Percentiles rank a stretch among this genome's conserved stretches.
These are phyloP conservation scores for Pseudocercospora pini-densiflorae DNA, from an alignment of 2,329 filamentous ascomycete species.

Conservation along the genomic window DNA sequence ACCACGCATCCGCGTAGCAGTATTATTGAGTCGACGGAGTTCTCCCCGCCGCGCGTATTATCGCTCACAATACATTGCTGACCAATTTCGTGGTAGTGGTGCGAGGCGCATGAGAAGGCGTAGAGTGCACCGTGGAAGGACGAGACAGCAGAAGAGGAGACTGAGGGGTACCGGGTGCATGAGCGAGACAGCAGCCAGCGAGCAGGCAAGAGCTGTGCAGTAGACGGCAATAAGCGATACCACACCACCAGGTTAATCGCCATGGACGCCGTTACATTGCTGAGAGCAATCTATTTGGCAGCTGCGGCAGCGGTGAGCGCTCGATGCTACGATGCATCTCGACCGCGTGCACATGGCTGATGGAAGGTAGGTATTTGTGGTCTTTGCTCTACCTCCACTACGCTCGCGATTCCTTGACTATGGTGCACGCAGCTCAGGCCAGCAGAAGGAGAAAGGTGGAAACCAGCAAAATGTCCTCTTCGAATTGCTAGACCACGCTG, in stretches of 20 bases:
- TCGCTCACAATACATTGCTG: too few relatives aligned
- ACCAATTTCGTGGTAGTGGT: too few relatives aligned
- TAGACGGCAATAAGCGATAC: neutral
- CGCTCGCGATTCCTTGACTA: constrained; percentile 63
- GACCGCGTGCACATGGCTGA: constrained; percentile 26
- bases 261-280: constrained; percentile 21
- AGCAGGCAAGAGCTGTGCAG: constrained; percentile 1
- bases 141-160: neutral
- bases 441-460: constrained; percentile 5
- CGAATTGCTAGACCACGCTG: constrained; percentile 49
- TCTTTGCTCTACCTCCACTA: constrained; percentile 57
- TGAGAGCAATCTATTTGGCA: constrained; percentile 28
- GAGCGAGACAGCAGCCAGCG: neutral
- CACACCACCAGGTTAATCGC: neutral
- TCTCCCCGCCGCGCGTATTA: neutral
- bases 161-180: constrained; percentile 14
- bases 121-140: neutral
- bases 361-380: constrained; percentile 52
- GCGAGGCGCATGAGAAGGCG: neutral
- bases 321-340: neutral
- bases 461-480: neutral
- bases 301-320: constrained; percentile 29
- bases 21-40: neutral
- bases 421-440: constrained; percentile 53
- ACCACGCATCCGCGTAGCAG: neutral